Evolutionary conservation across 2,329 filamentous ascomycete species (phyloP).

Genomic region (Stagonosporopsis chrysanthemi): DNA sequence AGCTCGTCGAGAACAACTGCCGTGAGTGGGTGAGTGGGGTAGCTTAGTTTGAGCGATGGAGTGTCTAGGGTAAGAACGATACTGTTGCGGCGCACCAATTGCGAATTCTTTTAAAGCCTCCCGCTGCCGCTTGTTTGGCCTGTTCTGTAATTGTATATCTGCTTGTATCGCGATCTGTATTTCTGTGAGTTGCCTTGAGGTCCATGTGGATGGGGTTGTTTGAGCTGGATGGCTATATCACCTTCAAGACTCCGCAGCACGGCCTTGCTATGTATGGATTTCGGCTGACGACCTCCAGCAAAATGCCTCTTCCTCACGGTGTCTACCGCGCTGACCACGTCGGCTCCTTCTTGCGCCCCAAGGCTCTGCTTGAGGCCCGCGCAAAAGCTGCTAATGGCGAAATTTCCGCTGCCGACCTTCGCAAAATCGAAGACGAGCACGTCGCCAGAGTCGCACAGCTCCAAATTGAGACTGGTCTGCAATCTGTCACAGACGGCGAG

Average conservation of each 20-base stretch:
- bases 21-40: slow-evolving; percentile 42
- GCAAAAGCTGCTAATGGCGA: slow-evolving; percentile 56
- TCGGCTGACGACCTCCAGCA: slow-evolving; percentile 10
- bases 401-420: slow-evolving; percentile 55
- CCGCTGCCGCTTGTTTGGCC: background rate
- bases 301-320: slow-evolving; percentile 50
- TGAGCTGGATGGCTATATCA: background rate
- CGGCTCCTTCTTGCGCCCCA: slow-evolving; percentile 63
- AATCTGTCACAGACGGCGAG: slow-evolving; percentile 63
- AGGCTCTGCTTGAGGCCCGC: slow-evolving; percentile 59
- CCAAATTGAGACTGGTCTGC: slow-evolving; percentile 59
- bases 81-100: slow-evolving; percentile 8
- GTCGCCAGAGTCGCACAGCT: slow-evolving; percentile 58
- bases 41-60: slow-evolving; percentile 28
- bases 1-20: slow-evolving; percentile 39
- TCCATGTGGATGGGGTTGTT: background rate
- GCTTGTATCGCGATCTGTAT: background rate
- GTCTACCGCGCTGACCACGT: slow-evolving; percentile 62
- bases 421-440: slow-evolving; percentile 60
- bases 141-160: background rate
- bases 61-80: slow-evolving; percentile 9
- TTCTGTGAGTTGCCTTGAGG: background rate
- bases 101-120: slow-evolving; percentile 9
- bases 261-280: background rate
- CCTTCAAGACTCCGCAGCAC: background rate